These are phyloP conservation scores for Mycena haematopus DNA, from an alignment of 768 basidiomycete species.

Conservation along the genomic window DNA sequence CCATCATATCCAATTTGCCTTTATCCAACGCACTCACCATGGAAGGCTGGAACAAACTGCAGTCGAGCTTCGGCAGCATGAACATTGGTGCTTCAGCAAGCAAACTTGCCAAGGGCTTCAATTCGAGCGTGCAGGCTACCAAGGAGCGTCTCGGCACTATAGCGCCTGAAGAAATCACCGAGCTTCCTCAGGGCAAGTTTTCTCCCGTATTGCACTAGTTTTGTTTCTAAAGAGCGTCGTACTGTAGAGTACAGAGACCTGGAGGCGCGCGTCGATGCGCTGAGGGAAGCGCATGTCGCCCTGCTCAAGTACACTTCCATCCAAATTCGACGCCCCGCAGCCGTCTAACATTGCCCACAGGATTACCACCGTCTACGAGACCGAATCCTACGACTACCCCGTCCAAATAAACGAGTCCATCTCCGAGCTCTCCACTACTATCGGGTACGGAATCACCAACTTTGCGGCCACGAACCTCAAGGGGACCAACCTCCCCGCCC, in stretches of 20 bases:
- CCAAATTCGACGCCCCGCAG: background rate
- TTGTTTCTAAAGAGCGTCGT: background rate
- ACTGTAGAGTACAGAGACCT: constrained; percentile 93
- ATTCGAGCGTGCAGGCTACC: constrained; percentile 84
- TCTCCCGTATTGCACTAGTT: background rate
- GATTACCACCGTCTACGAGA: constrained; percentile 88
- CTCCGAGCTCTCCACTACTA: constrained; percentile 69
- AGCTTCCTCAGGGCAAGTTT: constrained; percentile 81
- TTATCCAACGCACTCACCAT: constrained; percentile 48
- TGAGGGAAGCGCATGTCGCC: constrained; percentile 76
- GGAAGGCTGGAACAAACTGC: constrained; percentile 74
- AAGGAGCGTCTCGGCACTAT: constrained; percentile 89
- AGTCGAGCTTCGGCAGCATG: constrained; percentile 63
- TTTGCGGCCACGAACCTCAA: constrained; percentile 90
- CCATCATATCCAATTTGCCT: background rate
- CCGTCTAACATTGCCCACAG: constrained; percentile 43
- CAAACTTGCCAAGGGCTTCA: constrained; percentile 81
- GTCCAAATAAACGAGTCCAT: constrained; percentile 86
- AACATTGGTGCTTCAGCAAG: constrained; percentile 79
- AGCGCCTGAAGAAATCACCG: constrained; percentile 92
- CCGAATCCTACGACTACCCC: constrained; percentile 90
- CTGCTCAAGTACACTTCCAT: constrained; percentile 71
- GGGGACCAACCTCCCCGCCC: constrained; percentile 85
- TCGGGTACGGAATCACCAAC: constrained; percentile 77
- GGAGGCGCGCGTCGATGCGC: constrained; percentile 92